Evolutionary conservation across 805 yeast genomes (phyloP).

Genomic region (Teunomyces pallodes): DNA sequence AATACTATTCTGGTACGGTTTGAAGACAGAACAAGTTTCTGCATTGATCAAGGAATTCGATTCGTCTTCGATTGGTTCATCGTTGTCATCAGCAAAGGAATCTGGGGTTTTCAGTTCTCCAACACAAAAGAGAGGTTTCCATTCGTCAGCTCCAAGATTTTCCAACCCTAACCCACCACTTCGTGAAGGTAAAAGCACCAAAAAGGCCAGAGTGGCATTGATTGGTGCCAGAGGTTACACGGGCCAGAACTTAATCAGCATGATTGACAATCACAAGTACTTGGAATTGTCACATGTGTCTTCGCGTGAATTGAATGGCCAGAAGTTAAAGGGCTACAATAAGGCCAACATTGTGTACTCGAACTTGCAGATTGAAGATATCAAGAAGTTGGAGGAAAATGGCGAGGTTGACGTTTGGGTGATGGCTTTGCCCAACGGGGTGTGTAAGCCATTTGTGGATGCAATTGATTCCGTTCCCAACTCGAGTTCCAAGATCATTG

Average conservation of each 20-base stretch:
- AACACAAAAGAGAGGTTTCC: conserved; percentile 52
- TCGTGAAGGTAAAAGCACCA: conserved; percentile 57
- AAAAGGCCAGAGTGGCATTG: conserved; percentile 75
- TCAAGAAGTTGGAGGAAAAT: conserved; percentile 69
- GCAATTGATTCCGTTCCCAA: conserved; percentile 66
- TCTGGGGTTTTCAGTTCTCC: conserved; percentile 49
- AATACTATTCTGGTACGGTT: conserved; percentile 93
- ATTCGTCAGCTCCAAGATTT: conserved; percentile 27
- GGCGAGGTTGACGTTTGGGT: conserved; percentile 94
- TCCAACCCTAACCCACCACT: conserved; percentile 67
- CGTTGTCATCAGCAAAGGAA: conserved; percentile 37
- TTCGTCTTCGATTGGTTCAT: conserved; percentile 30
- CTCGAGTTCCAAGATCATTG: conserved; percentile 80
- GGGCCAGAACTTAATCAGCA: conserved; percentile 86
- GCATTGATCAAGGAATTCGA: conserved; percentile 56
- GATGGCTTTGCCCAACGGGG: conserved; percentile 98
- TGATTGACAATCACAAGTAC: conserved; percentile 84
- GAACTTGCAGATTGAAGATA: conserved; percentile 84
- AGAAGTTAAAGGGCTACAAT: conserved; percentile 81
- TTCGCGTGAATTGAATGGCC: conserved; percentile 90
- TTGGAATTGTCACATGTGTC: conserved; percentile 91
- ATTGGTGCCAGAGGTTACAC: conserved; percentile 99
- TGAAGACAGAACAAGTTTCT: conserved; percentile 62
- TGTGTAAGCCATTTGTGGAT: conserved; percentile 83
- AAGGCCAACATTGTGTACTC: conserved; percentile 78